phyloP scores from a whole-genome alignment of 805 yeast genomes.

The Candida sanyiensis region DNA sequence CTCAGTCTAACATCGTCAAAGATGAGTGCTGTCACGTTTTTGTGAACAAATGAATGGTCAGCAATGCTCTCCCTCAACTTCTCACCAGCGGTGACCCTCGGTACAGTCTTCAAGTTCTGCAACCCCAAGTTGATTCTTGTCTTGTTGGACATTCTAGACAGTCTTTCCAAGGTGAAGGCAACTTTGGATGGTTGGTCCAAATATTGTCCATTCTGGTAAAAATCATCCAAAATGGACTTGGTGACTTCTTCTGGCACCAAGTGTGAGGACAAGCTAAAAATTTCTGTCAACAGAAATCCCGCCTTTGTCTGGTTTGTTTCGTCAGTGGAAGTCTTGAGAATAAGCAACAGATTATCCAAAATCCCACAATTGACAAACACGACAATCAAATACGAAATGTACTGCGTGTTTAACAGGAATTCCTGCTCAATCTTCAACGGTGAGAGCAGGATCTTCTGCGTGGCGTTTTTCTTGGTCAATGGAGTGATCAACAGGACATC shows the following conservation, averaged over 20 bases:
- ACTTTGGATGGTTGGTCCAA: slow-evolving; percentile 23
- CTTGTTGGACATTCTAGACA: slow-evolving; percentile 34
- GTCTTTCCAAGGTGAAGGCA: slow-evolving; percentile 43
- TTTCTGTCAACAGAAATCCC: slow-evolving; percentile 56
- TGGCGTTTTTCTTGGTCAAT: slow-evolving; percentile 29
- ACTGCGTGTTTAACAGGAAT: slow-evolving; percentile 49
- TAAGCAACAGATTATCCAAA: slow-evolving; percentile 38
- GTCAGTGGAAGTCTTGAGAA: slow-evolving; percentile 40
- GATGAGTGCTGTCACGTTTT: slow-evolving; percentile 8
- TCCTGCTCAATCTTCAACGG: slow-evolving; percentile 37
- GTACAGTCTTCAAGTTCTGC: slow-evolving; percentile 20
- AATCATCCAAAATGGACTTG: slow-evolving; percentile 6
- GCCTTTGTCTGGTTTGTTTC: slow-evolving; percentile 50
- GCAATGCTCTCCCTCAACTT: slow-evolving; percentile 15
- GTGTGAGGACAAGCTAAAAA: slow-evolving; percentile 46
- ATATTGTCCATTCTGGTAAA: slow-evolving; percentile 4
- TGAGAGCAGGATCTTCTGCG: slow-evolving; percentile 16
- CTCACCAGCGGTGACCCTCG: slow-evolving; percentile 5
- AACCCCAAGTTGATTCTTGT: slow-evolving; percentile 34
- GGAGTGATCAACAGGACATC: slow-evolving; percentile 59
- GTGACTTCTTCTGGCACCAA: slow-evolving; percentile 47
- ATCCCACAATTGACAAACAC: slow-evolving; percentile 54
- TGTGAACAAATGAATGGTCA: slow-evolving; percentile 17
- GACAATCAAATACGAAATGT: slow-evolving; percentile 53
- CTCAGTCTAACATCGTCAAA: slow-evolving; percentile 64